Evolutionary conservation across 495 filamentous ascomycete genomes (phyloP).

Genomic region (Penicillium manginii): DNA sequence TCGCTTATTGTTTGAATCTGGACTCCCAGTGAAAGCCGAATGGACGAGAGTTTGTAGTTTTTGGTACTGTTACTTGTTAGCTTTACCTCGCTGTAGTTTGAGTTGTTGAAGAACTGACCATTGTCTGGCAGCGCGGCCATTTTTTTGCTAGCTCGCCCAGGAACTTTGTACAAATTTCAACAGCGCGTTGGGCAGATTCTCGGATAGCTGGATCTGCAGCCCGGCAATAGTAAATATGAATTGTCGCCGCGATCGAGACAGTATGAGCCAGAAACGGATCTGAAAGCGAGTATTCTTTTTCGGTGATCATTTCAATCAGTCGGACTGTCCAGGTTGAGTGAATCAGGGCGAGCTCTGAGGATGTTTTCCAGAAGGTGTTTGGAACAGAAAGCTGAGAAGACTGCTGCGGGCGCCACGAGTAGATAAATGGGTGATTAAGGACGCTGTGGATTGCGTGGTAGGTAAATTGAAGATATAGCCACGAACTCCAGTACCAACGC

Average conservation of each 20-base stretch:
- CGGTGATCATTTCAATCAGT: slow-evolving; percentile 46
- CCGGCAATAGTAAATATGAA: slow-evolving; percentile 49
- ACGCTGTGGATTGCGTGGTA: slow-evolving; percentile 48
- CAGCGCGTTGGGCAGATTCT: slow-evolving; percentile 41
- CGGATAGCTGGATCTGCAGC: slow-evolving; percentile 42
- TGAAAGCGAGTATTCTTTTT: slow-evolving; percentile 42
- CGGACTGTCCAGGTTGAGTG: slow-evolving; percentile 51
- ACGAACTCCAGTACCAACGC: slow-evolving; percentile 45
- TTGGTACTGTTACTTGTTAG: slow-evolving; percentile 29
- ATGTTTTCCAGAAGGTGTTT: slow-evolving; percentile 49
- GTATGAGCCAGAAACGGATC: slow-evolving; percentile 47
- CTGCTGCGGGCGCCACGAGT: slow-evolving; percentile 47
- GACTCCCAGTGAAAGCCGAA: slow-evolving; percentile 40
- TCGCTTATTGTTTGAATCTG: slow-evolving; percentile 31
- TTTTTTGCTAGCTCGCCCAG: slow-evolving; percentile 34
- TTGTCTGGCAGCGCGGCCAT: slow-evolving; percentile 36
- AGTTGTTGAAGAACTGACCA: slow-evolving; percentile 28
- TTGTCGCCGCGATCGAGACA: slow-evolving; percentile 43
- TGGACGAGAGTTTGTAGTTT: slow-evolving; percentile 37
- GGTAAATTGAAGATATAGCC: slow-evolving; percentile 49
- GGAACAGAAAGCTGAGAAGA: slow-evolving; percentile 48
- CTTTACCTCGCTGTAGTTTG: not conserved
- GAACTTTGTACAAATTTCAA: slow-evolving; percentile 43
- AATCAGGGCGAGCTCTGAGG: slow-evolving; percentile 45
- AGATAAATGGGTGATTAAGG: slow-evolving; percentile 49